Percentiles rank a stretch among this genome's conserved stretches.
Conservation (phyloP, 1,284 basidiomycete species). For the Ganoderma meredithae region DNA sequence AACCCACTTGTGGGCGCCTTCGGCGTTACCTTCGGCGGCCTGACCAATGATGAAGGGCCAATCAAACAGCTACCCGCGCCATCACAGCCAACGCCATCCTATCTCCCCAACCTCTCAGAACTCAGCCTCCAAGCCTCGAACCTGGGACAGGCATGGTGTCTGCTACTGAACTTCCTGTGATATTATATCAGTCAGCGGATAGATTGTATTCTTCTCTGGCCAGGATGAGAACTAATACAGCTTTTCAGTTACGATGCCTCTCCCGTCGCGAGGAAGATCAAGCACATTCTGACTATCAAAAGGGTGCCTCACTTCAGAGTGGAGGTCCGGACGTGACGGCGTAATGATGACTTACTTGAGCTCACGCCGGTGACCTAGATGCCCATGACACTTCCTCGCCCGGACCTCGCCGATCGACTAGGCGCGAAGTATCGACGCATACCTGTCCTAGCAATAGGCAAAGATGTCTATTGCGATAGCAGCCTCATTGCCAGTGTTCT, state of each 20-base stretch:
- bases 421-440: slow-evolving; percentile 62
- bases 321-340: slow-evolving; percentile 42
- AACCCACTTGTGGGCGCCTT: neutral
- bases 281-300: slow-evolving; percentile 57
- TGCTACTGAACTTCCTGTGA: slow-evolving; percentile 10
- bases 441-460: slow-evolving; percentile 61
- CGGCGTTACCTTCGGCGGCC: neutral
- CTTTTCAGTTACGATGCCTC: slow-evolving; percentile 51
- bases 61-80: neutral
- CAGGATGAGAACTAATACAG: neutral
- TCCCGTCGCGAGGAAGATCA: slow-evolving; percentile 60
- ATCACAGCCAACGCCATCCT: neutral
- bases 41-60: neutral
- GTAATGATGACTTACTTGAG: neutral
- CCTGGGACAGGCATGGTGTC: slow-evolving; percentile 6
- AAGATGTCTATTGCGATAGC: slow-evolving; percentile 61
- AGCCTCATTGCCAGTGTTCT: slow-evolving; percentile 54
- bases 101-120: neutral
- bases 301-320: slow-evolving; percentile 56
- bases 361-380: slow-evolving; percentile 44
- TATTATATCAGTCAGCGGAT: slow-evolving; percentile 18
- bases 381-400: slow-evolving; percentile 55
- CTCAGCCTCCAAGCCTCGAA: too few species aligned
- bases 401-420: slow-evolving; percentile 55
- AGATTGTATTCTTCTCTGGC: neutral